Conservation (phyloP, 2,329 filamentous ascomycete species). For the Colletotrichum sublineola region DNA sequence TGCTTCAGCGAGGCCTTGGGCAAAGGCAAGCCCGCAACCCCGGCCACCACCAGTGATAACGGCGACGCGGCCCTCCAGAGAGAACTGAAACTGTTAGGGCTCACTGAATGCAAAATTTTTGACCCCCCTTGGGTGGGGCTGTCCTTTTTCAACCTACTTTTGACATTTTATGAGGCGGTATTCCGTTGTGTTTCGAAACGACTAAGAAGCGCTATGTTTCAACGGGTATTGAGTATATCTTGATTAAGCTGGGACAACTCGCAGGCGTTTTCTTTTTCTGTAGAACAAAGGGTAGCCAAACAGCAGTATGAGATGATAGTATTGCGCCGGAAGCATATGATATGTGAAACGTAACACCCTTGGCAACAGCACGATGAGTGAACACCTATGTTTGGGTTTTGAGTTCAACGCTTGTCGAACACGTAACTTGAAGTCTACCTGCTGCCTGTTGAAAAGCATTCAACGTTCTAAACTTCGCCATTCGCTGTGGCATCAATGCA, state of each 20-base stretch:
- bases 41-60: slow-evolving; percentile 61
- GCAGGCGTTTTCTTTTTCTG: background rate
- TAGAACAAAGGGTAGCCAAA: too few relatives aligned
- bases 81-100: slow-evolving; percentile 54
- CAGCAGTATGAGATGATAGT: background rate
- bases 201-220: background rate
- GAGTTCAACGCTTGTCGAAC: background rate
- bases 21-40: slow-evolving; percentile 56
- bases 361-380: background rate
- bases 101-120: background rate
- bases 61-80: slow-evolving; percentile 60
- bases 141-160: background rate
- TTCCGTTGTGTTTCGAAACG: background rate
- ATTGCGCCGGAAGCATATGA: too few relatives aligned
- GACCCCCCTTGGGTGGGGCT: background rate
- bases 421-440: too few relatives aligned
- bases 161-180: background rate
- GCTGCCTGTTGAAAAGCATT: background rate
- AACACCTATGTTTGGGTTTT: background rate
- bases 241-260: fast-evolving
- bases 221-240: background rate
- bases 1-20: slow-evolving; percentile 33
- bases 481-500: background rate
- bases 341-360: background rate
- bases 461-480: too few relatives aligned